Evolutionary conservation across 306 rosid genomes (phyloP).

Genomic region (Cajanus cajan): DNA sequence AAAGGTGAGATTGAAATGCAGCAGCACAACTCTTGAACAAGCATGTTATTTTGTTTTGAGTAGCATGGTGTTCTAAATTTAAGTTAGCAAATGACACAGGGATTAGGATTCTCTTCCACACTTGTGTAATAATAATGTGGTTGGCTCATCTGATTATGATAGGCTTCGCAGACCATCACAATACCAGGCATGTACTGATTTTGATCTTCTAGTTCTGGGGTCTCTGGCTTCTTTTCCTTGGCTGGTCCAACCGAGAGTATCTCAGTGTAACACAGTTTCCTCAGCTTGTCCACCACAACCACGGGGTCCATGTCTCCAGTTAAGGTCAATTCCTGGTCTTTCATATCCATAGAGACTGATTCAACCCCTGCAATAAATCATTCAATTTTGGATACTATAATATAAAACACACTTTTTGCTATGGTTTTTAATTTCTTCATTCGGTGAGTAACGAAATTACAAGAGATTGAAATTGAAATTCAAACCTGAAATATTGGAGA

Average conservation of each 20-base stretch:
- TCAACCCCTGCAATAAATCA: conserved; percentile 55
- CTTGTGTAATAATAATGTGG: conserved; percentile 30
- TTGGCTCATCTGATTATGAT: conserved; percentile 15
- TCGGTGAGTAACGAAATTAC: neutral
- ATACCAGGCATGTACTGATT: neutral
- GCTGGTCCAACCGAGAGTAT: conserved; percentile 70
- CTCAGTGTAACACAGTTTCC: conserved; percentile 47
- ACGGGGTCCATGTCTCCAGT: conserved; percentile 71
- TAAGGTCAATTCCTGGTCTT: conserved; percentile 58
- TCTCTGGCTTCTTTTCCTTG: conserved; percentile 39
- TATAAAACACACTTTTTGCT: neutral
- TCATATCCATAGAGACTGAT: conserved; percentile 59
- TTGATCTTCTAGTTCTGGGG: no score
- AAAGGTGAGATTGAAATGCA: neutral
- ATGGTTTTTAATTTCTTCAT: neutral
- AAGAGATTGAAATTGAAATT: neutral
- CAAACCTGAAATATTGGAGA: conserved; percentile 63
- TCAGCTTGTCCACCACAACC: conserved; percentile 47
- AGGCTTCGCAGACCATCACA: neutral
- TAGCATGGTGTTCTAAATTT: neutral
- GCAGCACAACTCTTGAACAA: neutral
- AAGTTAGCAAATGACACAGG: conserved; percentile 60
- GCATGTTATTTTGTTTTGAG: neutral
- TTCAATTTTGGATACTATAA: neutral
- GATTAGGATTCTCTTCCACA: conserved; percentile 63